phyloP scores from a whole-genome alignment of 1,284 basidiomycete genomes.

The Tilletiopsis washingtonensis region DNA sequence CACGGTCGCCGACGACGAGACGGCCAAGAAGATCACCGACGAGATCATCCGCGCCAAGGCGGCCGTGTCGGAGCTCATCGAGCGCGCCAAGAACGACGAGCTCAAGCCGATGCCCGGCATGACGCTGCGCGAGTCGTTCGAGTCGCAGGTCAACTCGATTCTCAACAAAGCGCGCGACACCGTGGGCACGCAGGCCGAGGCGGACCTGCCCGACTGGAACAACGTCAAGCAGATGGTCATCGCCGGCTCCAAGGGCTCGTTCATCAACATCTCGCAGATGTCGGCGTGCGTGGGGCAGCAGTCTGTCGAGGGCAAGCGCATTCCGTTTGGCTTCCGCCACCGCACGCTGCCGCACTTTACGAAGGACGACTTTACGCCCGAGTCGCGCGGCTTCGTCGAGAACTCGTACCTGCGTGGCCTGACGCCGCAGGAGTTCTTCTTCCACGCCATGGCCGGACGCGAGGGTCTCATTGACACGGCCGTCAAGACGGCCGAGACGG shows the following conservation, averaged over 20 bases:
- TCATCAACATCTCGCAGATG: slow-evolving; percentile 99
- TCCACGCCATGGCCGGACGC: slow-evolving; percentile 99
- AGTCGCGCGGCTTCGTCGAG: slow-evolving; percentile 97
- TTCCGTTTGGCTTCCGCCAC: slow-evolving; percentile 96
- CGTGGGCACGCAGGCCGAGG: slow-evolving; percentile 89
- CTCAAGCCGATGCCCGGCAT: slow-evolving; percentile 62
- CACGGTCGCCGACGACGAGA: slow-evolving; percentile 84
- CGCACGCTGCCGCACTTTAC: slow-evolving; percentile 94
- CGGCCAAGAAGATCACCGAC: slow-evolving; percentile 73
- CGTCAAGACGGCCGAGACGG: slow-evolving; percentile 98
- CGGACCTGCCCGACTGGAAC: slow-evolving; percentile 94
- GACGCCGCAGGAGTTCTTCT: slow-evolving; percentile 98
- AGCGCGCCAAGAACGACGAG: slow-evolving; percentile 40
- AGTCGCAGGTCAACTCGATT: slow-evolving; percentile 80
- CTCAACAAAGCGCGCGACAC: slow-evolving; percentile 93
- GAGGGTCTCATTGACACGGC: slow-evolving; percentile 99
- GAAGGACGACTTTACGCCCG: slow-evolving; percentile 97
- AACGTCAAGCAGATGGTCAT: slow-evolving; percentile 99
- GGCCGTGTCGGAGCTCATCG: slow-evolving; percentile 40
- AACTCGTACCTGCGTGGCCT: slow-evolving; percentile 98
- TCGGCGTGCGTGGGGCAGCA: slow-evolving; percentile 98
- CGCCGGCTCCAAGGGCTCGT: slow-evolving; percentile 84
- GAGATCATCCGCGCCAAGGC: slow-evolving; percentile 73
- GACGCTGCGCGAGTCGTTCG: slow-evolving; percentile 98
- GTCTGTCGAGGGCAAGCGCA: slow-evolving; percentile 93